Base-by-base conservation (phyloP, 306 rosid genomes). In the Vigna radiata region DNA sequence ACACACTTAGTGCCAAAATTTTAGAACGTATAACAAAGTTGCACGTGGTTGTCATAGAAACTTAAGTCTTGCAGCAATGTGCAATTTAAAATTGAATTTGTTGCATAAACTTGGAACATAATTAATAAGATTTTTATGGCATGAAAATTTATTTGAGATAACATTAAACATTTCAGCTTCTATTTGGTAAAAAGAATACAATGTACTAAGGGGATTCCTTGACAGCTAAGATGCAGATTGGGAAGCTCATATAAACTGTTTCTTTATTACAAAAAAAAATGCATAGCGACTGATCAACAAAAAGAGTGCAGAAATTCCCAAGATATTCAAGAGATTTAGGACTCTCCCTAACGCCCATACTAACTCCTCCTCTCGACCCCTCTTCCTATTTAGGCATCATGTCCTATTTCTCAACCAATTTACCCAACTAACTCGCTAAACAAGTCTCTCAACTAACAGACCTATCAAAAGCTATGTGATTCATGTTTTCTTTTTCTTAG, bases 401-500 rank as follows among this genome's bases (percentile, higher is more conserved):
- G 15, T 31, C 27, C 31, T 55, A 21, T 55, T 55, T 8, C 61
- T 54, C 61, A 54, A 18, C 14, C 27, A 18, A 8, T 14, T 18
- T 8, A 54, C 25, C 19, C 17, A 5, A 14, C 54, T 49, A 52
- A 52, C 55, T 1, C 4, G 2, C 33, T 21, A 55, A 55, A 25
- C 60, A 8, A 19, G 21, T 27, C 14, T 13, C 31, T 54, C 60
- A 19, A 54, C 59, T 53, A 53, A 18, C 59, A 53, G 27, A 18
- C 59, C 59, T 8, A 18, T 49, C 10, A 49, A 8, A 49, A 49
- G 46, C 70, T 61, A 49, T 47, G 50, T 15, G 37, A 63, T 60
- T 60, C 31, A 61, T 27, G 70, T 75, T 75, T 75, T 61, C 31
- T 18, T 75, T 75, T 75, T 61, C 50, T 39, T 75, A 4, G 21